Evolutionary conservation across 1,284 basidiomycete species (phyloP).

Genomic region (Ceratobasidium theobromae): DNA sequence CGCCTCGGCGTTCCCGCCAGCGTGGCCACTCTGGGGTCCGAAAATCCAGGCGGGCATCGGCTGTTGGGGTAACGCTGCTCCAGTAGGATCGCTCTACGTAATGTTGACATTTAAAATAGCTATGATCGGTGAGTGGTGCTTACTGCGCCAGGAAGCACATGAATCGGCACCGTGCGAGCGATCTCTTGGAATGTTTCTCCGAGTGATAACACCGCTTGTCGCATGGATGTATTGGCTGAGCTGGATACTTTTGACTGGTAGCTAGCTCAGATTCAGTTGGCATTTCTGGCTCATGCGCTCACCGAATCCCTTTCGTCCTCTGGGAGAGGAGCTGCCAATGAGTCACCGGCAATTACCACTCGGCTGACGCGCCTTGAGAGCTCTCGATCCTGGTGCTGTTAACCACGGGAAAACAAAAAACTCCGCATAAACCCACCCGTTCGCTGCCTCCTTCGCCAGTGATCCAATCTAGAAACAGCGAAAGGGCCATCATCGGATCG

Average conservation of each 20-base stretch:
- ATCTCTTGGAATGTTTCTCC: slow-evolving; percentile 65
- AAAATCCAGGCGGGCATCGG: slow-evolving; percentile 91
- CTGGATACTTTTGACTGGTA: slow-evolving; percentile 18
- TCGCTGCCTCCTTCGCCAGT: slow-evolving; percentile 25
- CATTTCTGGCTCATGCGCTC: background rate
- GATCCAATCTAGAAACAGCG: slow-evolving; percentile 21
- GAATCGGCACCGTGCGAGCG: slow-evolving; percentile 70
- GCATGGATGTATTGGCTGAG: slow-evolving; percentile 6
- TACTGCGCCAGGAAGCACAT: slow-evolving; percentile 77
- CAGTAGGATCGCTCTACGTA: slow-evolving; percentile 86
- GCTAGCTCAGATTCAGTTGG: background rate
- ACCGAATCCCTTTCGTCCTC: slow-evolving; percentile 29
- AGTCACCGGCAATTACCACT: slow-evolving; percentile 14
- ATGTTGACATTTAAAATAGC: slow-evolving; percentile 60
- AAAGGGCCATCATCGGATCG: background rate
- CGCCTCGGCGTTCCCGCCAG: slow-evolving; percentile 45
- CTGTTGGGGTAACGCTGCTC: slow-evolving; percentile 90
- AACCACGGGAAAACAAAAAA: background rate
- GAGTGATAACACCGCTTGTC: slow-evolving; percentile 8
- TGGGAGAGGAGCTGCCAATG: background rate
- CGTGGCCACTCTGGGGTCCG: slow-evolving; percentile 57
- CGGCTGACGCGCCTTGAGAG: slow-evolving; percentile 17
- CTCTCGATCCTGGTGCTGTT: background rate
- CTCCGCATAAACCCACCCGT: background rate
- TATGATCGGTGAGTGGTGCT: background rate